Conservation (phyloP, 306 rosid genomes). For the Gastrolobium villosum region DNA sequence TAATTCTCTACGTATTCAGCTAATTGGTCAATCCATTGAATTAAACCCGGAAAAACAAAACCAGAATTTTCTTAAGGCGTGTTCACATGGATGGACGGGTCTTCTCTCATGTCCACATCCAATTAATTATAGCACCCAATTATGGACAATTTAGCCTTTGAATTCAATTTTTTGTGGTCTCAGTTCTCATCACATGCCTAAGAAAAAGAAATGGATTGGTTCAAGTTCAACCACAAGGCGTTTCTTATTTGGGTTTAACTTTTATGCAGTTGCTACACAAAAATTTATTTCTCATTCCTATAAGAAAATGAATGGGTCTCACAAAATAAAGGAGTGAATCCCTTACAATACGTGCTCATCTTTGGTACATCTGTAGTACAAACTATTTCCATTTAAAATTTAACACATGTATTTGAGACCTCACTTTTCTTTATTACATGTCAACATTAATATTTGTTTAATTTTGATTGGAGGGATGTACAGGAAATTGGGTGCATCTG, state of each 20-base stretch:
- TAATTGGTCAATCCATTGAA: slow-evolving; percentile 50
- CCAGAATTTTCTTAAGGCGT: not conserved
- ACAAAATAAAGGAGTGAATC: no score
- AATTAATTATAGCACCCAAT: slow-evolving; percentile 39
- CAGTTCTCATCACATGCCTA: slow-evolving; percentile 40
- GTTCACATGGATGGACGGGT: slow-evolving; percentile 40
- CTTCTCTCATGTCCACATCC: slow-evolving; percentile 39
- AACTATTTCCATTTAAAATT: no score
- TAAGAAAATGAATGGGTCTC: no score
- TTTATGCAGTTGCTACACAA: no score
- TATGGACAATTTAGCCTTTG: slow-evolving; percentile 39
- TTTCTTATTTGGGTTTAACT: not conserved
- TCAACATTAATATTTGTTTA: no score
- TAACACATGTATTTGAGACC: no score
- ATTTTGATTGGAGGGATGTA: no score
- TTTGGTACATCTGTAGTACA: no score
- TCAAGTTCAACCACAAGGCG: slow-evolving; percentile 46
- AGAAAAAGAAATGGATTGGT: slow-evolving; percentile 32
- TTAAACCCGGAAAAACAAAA: not conserved
- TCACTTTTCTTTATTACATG: no score
- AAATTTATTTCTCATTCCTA: no score
- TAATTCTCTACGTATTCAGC: not conserved
- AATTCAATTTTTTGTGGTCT: slow-evolving; percentile 47
- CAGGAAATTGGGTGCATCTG: no score
- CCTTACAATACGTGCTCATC: no score